These are phyloP conservation scores for Kazachstania viticola DNA, from an alignment of 805 yeast species.

Conservation along the genomic window DNA sequence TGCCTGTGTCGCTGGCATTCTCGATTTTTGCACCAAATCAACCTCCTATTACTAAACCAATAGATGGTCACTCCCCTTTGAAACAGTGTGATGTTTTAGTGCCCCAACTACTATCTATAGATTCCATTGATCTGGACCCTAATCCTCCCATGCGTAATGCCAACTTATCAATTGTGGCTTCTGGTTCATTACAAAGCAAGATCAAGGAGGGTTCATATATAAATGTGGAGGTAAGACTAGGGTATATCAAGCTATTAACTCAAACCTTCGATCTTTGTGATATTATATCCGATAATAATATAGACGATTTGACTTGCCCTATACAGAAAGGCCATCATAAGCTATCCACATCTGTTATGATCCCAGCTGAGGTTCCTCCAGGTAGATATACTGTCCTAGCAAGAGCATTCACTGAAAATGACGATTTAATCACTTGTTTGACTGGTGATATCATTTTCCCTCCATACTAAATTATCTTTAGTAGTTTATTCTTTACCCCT, in stretches of 20 bases:
- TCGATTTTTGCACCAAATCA: background rate
- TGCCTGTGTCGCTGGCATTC: background rate
- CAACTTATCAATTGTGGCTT: constrained; percentile 68
- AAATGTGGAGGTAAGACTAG: constrained; percentile 86
- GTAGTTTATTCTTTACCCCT: too few relatives aligned
- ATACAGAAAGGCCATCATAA: constrained; percentile 55
- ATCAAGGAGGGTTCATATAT: constrained; percentile 85
- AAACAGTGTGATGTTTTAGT: constrained; percentile 57
- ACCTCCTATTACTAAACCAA: constrained; percentile 36
- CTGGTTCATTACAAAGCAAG: constrained; percentile 44
- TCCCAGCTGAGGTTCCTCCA: constrained; percentile 91
- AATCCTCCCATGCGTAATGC: constrained; percentile 86
- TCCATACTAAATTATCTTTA: too few relatives aligned
- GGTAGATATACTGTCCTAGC: constrained; percentile 83
- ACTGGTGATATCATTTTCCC: constrained; percentile 50
- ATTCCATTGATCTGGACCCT: constrained; percentile 53
- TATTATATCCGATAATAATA: constrained; percentile 67
- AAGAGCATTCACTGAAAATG: constrained; percentile 78
- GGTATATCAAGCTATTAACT: constrained; percentile 76
- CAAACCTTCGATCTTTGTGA: constrained; percentile 93
- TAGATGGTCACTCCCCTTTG: constrained; percentile 88
- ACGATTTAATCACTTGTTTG: constrained; percentile 72
- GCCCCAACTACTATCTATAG: constrained; percentile 53
- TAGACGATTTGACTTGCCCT: constrained; percentile 58
- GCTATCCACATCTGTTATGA: constrained; percentile 60